phyloP scores from a whole-genome alignment of 2,329 filamentous ascomycete species.

The Septoria petroselini region DNA sequence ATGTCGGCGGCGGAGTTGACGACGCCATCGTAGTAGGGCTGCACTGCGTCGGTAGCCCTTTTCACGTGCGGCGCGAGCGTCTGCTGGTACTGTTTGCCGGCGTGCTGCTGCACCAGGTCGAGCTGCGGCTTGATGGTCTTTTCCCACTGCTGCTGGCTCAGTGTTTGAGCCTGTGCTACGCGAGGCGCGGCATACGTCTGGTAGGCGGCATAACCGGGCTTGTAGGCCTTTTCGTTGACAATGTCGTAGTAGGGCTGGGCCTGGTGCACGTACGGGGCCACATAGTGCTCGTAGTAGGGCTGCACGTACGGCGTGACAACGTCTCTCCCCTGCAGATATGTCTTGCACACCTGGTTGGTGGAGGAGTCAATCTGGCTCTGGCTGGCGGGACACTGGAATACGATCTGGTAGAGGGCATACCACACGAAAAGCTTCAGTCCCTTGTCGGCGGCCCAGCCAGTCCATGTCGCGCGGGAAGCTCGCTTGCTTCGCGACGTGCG shows the following conservation, averaged over 20 bases:
- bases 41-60: slow-evolving; percentile 55
- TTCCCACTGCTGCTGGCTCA: slow-evolving; percentile 71
- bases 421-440: slow-evolving; percentile 65
- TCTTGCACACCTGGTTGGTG: slow-evolving; percentile 76
- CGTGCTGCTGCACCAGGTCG: slow-evolving; percentile 59
- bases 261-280: slow-evolving; percentile 74
- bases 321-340: slow-evolving; percentile 67
- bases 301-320: slow-evolving; percentile 70
- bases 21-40: slow-evolving; percentile 70
- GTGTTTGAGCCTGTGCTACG: slow-evolving; percentile 64
- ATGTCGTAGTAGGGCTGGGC: slow-evolving; percentile 68
- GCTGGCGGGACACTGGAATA: slow-evolving; percentile 77
- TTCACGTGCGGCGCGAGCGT: slow-evolving; percentile 71
- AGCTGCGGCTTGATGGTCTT: slow-evolving; percentile 73
- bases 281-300: slow-evolving; percentile 83
- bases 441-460: slow-evolving; percentile 32
- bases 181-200: slow-evolving; percentile 71
- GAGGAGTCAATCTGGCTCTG: slow-evolving; percentile 64
- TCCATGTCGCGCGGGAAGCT: slow-evolving; percentile 21
- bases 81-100: slow-evolving; percentile 65
- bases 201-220: slow-evolving; percentile 63
- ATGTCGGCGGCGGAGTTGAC: slow-evolving; percentile 62
- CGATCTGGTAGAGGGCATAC: slow-evolving; percentile 76
- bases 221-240: slow-evolving; percentile 60
- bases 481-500: slow-evolving; percentile 22